phyloP scores from a whole-genome alignment of 1,284 basidiomycete genomes.

The Malassezia pachydermatis region DNA sequence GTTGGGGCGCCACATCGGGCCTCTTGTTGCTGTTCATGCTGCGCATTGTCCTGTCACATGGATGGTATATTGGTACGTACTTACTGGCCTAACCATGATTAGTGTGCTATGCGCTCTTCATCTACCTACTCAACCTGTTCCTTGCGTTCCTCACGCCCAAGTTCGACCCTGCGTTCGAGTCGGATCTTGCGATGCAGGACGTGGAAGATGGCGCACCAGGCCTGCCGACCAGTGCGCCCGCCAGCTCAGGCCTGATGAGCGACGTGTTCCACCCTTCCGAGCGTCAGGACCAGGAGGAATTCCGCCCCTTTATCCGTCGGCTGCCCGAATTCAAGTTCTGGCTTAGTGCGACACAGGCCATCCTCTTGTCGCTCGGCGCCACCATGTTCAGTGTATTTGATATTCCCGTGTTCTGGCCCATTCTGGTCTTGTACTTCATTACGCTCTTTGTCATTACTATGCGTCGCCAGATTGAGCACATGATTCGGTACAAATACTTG shows the following conservation, averaged over 20 bases:
- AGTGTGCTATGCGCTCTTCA: slow-evolving; percentile 46
- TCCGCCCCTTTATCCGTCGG: slow-evolving; percentile 75
- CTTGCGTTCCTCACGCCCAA: slow-evolving; percentile 80
- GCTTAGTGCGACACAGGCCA: slow-evolving; percentile 84
- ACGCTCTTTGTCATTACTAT: slow-evolving; percentile 50
- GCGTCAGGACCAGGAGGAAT: slow-evolving; percentile 50
- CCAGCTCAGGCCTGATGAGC: slow-evolving; percentile 34
- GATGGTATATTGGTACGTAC: slow-evolving; percentile 67
- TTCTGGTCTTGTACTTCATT: slow-evolving; percentile 69
- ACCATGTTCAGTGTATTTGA: slow-evolving; percentile 57
- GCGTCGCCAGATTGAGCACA: slow-evolving; percentile 57
- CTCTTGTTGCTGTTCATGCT: slow-evolving; percentile 70
- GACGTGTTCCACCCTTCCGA: slow-evolving; percentile 56
- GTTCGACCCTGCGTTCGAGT: slow-evolving; percentile 89
- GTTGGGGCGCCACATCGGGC: slow-evolving; percentile 74
- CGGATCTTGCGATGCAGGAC: slow-evolving; percentile 83
- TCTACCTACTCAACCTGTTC: slow-evolving; percentile 54
- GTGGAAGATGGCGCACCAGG: slow-evolving; percentile 78
- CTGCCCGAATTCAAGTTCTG: slow-evolving; percentile 87
- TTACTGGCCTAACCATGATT: no score
- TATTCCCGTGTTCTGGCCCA: slow-evolving; percentile 96
- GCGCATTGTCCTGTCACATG: slow-evolving; percentile 77
- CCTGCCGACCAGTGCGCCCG: slow-evolving; percentile 38
- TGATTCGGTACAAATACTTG: slow-evolving; percentile 87
- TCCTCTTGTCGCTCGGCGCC: slow-evolving; percentile 61